Evolutionary conservation across 495 filamentous ascomycete genomes (phyloP), one percentile per base, ranked within the genome.

Genomic region (Tuber melanosporum): DNA sequence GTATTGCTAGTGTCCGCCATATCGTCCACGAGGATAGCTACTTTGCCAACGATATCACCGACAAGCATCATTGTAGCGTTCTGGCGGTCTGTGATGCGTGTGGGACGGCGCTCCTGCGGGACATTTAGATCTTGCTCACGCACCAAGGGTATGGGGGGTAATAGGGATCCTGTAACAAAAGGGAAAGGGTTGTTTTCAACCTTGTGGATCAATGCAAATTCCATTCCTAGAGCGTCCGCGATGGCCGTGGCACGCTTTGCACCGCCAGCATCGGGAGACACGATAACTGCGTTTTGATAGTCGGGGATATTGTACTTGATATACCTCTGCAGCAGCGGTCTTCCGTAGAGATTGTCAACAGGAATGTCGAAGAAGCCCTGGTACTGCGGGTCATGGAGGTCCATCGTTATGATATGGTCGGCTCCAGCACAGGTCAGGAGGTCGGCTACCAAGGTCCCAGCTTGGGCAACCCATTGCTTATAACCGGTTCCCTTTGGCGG

Each of bases 51-150:
- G 39, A 99, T 93, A 82, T 97, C 90, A 73, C 95, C 95, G 12
- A 99, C 96, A 39, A 99, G 89, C 92, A 98, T 97, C 95, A 99
- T 98, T 46, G 93, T 93, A 22, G 95, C 95, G 85, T 98, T 97
- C 85, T 97, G 95, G 62, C 94, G 91, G 84, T 97, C 94, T 22
- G 91, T 92, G 84, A 96, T 94, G 75, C 92, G 91, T 62, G 94
- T 98, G n/a, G 94, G 94, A 46, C 95, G 93, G 76, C 95, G 95
- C 88, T 99, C 95, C 94, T 97, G 85, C 70, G 32, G 78, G 26
- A 47, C 41, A 73, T 46, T 83, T 74, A 79, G 76, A 66, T 82
- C 45, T 49, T 42, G 45, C 12, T 75, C 46, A 41, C 49, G 19
- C 36, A 22, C 19, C 39, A 22, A 39, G 41, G 43, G 47, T 19